These are phyloP conservation scores for Arthrobotrys sphaeroides DNA, from an alignment of 2,329 filamentous ascomycete species.

Conservation along the genomic window DNA sequence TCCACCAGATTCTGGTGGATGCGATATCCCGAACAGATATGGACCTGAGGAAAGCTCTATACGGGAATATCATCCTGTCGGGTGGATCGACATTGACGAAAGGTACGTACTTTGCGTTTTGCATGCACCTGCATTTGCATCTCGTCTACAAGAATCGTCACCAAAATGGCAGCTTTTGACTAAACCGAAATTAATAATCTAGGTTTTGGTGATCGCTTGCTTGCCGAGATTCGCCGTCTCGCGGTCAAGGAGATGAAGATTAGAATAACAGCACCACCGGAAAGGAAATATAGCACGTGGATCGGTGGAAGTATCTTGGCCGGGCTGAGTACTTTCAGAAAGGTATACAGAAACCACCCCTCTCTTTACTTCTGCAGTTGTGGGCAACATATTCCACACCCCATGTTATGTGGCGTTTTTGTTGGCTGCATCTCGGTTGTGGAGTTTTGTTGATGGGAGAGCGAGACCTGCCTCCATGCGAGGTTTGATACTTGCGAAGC, in stretches of 20 bases:
- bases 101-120: conserved; percentile 61
- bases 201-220: conserved; percentile 86
- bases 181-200: background rate
- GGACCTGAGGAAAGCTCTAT: conserved; percentile 91
- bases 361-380: background rate
- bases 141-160: background rate
- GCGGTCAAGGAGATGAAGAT: conserved; percentile 99
- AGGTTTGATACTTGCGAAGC: conserved; percentile 34
- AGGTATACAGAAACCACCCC: conserved; percentile 70
- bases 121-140: background rate
- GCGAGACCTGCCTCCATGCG: conserved; percentile 16
- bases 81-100: conserved; percentile 96
- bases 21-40: conserved; percentile 94
- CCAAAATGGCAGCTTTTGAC: conserved; percentile 11
- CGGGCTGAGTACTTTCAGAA: conserved; percentile 96
- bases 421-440: conserved; percentile 45
- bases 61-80: conserved; percentile 95
- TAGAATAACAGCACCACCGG: conserved; percentile 97
- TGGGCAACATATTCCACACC: conserved; percentile 25
- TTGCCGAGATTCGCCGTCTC: conserved; percentile 89
- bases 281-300: conserved; percentile 99
- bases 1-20: conserved; percentile 98
- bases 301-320: conserved; percentile 97
- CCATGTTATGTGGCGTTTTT: conserved; percentile 43
- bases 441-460: background rate